Evolutionary conservation across 305 asterid species (phyloP).

Genomic region (Striga hermonthica): DNA sequence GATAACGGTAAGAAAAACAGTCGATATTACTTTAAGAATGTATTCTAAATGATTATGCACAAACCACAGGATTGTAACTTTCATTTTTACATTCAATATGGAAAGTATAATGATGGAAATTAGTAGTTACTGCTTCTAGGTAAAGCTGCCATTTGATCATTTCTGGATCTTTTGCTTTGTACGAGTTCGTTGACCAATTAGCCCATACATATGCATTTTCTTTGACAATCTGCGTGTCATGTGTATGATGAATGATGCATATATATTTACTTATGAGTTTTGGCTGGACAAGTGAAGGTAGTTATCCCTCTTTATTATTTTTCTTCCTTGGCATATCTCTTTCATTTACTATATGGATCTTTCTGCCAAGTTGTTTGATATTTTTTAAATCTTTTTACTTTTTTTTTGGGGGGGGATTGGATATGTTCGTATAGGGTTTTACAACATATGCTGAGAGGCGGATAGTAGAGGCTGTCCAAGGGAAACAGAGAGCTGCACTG

Average conservation of each 20-base stretch:
- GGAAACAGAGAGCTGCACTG: constrained; percentile 65
- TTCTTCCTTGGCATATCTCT: constrained; percentile 1
- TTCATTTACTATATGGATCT: constrained; percentile 13
- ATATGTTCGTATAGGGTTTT: constrained; percentile 61
- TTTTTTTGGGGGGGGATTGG: constrained; percentile 15
- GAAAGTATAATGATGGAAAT: constrained; percentile 2
- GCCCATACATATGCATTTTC: background rate
- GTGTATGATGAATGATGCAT: constrained; percentile 3
- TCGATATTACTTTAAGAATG: background rate
- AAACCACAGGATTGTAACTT: constrained; percentile 9
- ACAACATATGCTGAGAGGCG: constrained; percentile 90
- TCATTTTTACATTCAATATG: background rate
- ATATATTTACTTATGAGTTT: constrained; percentile 17
- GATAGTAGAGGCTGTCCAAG: constrained; percentile 92
- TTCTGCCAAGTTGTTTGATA: background rate
- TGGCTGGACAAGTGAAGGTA: constrained; percentile 9
- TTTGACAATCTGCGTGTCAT: constrained; percentile 15
- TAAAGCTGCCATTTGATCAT: background rate
- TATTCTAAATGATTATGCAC: constrained; percentile 4
- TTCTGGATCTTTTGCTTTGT: background rate
- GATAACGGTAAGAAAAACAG: no score
- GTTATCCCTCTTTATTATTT: background rate
- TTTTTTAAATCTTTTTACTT: background rate
- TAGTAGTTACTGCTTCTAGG: constrained; percentile 1
- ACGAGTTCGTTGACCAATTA: constrained; percentile 10